A percentile compares a stretch with the other conserved stretches of the same genome.
These are phyloP conservation scores for Hypoxylon lenormandii DNA, from an alignment of 495 filamentous ascomycete genomes.

Conservation along the genomic window DNA sequence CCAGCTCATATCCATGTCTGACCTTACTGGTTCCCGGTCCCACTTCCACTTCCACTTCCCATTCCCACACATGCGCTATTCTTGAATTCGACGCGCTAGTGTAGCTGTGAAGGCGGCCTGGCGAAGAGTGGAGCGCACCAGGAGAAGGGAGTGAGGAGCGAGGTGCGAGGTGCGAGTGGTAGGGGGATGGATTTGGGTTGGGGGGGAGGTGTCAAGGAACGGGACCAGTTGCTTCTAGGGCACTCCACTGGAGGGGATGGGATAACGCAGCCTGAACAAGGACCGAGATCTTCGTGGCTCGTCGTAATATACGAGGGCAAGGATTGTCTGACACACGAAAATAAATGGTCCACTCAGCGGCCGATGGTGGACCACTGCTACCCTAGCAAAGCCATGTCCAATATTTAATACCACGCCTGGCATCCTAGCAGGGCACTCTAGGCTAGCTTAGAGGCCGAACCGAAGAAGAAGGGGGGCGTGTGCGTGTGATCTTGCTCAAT, in stretches of 20 bases:
- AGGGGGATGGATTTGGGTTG: too few species aligned
- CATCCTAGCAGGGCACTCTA: conserved; percentile 6
- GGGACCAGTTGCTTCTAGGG: conserved; percentile 50
- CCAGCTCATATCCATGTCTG: conserved; percentile 52
- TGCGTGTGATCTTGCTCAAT: conserved; percentile 47
- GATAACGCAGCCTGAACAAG: conserved; percentile 44
- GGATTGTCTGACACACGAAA: conserved; percentile 58
- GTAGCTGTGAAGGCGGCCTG: conserved; percentile 53
- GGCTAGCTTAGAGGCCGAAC: conserved; percentile 40
- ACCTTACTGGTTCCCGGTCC: conserved; percentile 39
- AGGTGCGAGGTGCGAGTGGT: background rate
- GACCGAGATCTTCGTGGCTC: conserved; percentile 52
- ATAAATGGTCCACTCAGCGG: conserved; percentile 53
- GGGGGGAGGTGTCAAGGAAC: conserved; percentile 47
- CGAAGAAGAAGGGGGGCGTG: conserved; percentile 36
- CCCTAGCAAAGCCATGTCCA: conserved; percentile 51
- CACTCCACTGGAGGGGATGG: conserved; percentile 47
- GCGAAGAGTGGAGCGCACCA: conserved; percentile 27
- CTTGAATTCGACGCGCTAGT: conserved; percentile 51
- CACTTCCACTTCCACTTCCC: conserved; percentile 41
- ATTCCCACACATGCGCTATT: conserved; percentile 50
- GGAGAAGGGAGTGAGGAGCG: conserved; percentile 34
- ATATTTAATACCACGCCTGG: conserved; percentile 51
- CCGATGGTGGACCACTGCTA: conserved; percentile 46
- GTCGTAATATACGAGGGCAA: conserved; percentile 53